phyloP scores from a whole-genome alignment of 306 rosid genomes.

The Pyrus bretschneideri region DNA sequence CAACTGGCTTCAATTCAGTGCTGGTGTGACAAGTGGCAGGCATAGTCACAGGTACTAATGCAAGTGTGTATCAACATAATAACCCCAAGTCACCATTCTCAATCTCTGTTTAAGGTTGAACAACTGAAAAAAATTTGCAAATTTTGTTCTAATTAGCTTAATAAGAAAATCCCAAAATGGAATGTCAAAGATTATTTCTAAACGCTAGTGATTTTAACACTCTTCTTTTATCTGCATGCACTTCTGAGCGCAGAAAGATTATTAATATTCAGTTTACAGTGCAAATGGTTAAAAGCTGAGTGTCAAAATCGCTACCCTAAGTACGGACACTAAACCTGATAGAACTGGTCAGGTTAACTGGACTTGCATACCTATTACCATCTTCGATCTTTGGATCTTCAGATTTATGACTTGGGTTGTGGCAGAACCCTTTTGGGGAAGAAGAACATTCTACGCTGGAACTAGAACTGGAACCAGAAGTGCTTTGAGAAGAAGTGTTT shows the following conservation, averaged over 20 bases:
- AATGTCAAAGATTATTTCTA: neutral
- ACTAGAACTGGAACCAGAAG: constrained; percentile 3
- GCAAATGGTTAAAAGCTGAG: neutral
- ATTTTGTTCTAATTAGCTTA: constrained; percentile 1
- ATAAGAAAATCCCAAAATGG: constrained; percentile 5
- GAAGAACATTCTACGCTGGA: constrained; percentile 14
- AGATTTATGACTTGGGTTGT: constrained; percentile 17
- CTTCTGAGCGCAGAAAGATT: too few relatives aligned
- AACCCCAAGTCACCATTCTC: constrained; percentile 19
- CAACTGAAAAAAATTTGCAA: constrained; percentile 29
- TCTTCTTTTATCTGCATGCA: too few relatives aligned
- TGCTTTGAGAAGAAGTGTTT: constrained; percentile 30
- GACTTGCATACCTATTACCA: constrained; percentile 35
- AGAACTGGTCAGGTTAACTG: neutral
- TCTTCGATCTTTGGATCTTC: constrained; percentile 31
- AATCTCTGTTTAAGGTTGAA: constrained; percentile 31
- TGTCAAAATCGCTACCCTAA: neutral
- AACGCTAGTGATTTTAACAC: neutral
- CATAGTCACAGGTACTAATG: constrained; percentile 38
- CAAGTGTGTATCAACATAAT: constrained; percentile 40
- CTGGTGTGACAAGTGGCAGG: constrained; percentile 24
- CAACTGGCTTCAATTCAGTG: constrained; percentile 34
- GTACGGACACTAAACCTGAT: constrained; percentile 9
- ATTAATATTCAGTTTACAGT: too few relatives aligned
- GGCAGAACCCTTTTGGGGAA: constrained; percentile 11